Conservation (phyloP, 2,329 filamentous ascomycete species). For the Fusarium hostae region DNA sequence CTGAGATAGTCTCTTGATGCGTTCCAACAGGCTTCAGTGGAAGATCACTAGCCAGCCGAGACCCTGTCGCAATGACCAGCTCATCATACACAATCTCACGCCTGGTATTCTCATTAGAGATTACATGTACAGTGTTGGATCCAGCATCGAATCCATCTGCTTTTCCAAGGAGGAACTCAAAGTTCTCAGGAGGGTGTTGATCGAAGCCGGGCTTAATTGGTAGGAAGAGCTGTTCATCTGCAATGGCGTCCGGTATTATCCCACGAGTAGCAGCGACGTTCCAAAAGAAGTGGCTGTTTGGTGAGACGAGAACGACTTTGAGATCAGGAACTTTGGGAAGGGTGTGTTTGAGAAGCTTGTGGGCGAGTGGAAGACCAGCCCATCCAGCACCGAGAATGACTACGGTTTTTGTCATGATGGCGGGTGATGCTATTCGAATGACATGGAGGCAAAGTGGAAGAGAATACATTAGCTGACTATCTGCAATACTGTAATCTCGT, state of each 20-base stretch:
- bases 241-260: constrained; percentile 60
- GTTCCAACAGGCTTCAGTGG: constrained; percentile 61
- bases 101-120: constrained; percentile 42
- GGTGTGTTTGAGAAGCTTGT: constrained; percentile 63
- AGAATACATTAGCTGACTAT: neutral
- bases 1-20: constrained; percentile 54
- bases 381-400: constrained; percentile 65
- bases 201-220: constrained; percentile 59
- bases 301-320: constrained; percentile 64
- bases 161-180: constrained; percentile 62
- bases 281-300: constrained; percentile 67
- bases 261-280: constrained; percentile 66
- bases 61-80: constrained; percentile 64
- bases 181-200: constrained; percentile 56
- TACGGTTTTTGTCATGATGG: constrained; percentile 60
- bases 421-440: neutral
- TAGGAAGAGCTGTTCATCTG: constrained; percentile 59
- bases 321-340: constrained; percentile 53
- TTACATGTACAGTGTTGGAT: constrained; percentile 53
- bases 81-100: constrained; percentile 59
- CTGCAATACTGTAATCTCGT: neutral
- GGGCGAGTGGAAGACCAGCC: constrained; percentile 62
- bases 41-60: constrained; percentile 53
- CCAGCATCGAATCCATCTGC: constrained; percentile 52
- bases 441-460: no score